phyloP scores from a whole-genome alignment of 306 rosid genomes.

The Cicer chorassanicum region DNA sequence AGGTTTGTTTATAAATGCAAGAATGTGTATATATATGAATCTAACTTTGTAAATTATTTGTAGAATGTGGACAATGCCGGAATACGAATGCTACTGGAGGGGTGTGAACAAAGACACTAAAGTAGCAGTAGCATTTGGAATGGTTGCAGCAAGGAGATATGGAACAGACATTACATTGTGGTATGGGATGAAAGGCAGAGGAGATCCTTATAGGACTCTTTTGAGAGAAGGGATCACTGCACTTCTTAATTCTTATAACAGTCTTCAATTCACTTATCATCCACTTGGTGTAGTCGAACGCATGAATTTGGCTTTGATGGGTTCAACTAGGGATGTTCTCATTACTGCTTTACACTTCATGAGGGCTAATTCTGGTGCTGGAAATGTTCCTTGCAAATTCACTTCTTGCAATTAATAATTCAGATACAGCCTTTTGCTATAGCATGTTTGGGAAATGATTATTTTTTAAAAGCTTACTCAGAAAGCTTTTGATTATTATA shows the following conservation, averaged over 20 bases:
- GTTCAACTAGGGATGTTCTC: constrained; percentile 63
- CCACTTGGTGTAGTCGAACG: constrained; percentile 61
- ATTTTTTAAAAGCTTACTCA: neutral
- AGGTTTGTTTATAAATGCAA: neutral
- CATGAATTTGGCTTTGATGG: constrained; percentile 69
- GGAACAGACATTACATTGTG: constrained; percentile 78
- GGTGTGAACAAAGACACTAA: constrained; percentile 71
- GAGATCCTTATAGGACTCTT: constrained; percentile 80
- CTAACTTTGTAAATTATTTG: neutral
- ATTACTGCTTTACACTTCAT: constrained; percentile 69
- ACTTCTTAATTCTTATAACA: constrained; percentile 75
- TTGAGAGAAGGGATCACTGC: constrained; percentile 82
- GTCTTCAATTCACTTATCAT: constrained; percentile 64
- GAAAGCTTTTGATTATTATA: neutral
- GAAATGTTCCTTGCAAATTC: constrained; percentile 73
- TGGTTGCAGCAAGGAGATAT: constrained; percentile 62
- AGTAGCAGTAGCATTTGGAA: constrained; percentile 72
- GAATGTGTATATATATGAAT: neutral
- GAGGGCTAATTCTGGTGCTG: constrained; percentile 76
- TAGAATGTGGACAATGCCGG: constrained; percentile 71
- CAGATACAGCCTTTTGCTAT: neutral
- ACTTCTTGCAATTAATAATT: constrained; percentile 56
- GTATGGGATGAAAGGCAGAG: constrained; percentile 80
- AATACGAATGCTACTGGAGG: constrained; percentile 85
- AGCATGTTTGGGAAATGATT: constrained; percentile 4